Base-by-base conservation (phyloP, 1,284 basidiomycete genomes). In the Tilletia horrida region DNA sequence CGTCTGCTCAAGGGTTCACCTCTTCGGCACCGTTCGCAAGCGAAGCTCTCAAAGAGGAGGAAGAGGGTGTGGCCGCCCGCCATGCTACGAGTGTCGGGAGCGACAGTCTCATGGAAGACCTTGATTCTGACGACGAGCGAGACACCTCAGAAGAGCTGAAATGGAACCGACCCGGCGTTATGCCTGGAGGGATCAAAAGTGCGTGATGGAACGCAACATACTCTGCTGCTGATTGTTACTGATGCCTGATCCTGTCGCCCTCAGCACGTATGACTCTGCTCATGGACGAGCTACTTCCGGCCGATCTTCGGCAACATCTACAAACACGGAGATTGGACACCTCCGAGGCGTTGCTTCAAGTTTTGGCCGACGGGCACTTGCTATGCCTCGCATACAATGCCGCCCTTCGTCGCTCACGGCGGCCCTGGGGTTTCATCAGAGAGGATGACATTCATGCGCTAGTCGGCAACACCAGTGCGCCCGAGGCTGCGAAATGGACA, bases 371-470 rank as follows among this genome's bases (percentile, higher is more conserved):
- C 84, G 92, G 92, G 0, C 89, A 91, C 73, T 82, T 92, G 18
- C 85, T 93, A 3, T 93, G 91, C 72, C 82, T 85, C 1, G 88
- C 90, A 1, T 93, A 92, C 83, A 94, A 93, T 80, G 83, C 86
- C 2, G 88, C 87, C 13, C 88, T 93, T 0, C 87, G 91, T 35
- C 86, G 87, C 68, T 92, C 91, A 9, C 87, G 87, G 63, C 88
- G 89, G 72, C 90, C 91, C 1, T 94, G 92, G 91, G 92, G 92
- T 0, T 93, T 89, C 81, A 90, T 94, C 66, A 89, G 86, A 66
- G 83, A 85, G 40, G 87, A 89, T 67, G 86, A 88, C 2, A 88
- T 94, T 23, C 92, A 94, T 76, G 66, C 73, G 45, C 40, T 72
- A 1, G 63, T 65, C 29, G 68, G 64, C 11, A 67, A 43, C 88